Evolutionary conservation across 805 yeast species (phyloP), one percentile per base, ranked within the genome.

Genomic region (Torulaspora delbrueckii): DNA sequence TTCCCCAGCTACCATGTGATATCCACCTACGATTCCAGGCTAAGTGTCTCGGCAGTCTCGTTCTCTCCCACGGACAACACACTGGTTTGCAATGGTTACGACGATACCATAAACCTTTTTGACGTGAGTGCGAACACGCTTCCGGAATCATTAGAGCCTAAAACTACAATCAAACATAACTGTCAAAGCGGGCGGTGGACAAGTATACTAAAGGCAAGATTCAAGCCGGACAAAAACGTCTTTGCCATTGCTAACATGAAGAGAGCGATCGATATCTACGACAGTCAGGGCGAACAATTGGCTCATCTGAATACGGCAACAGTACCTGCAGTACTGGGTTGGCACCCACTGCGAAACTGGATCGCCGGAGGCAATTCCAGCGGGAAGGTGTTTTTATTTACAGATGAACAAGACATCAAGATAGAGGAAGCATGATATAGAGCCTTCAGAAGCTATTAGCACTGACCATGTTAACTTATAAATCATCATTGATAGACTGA

Each of bases 131-230:
- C 35, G 2, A 45, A 41, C 32, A 37, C 46, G 1, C 37, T 61
- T 9, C 47, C 56, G 10, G 54, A 54, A 7, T 76, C 74, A 42
- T 55, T 88, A 27, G 62, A 57, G n/a, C 95, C 96, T 0, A 59
- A 73, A 24, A 74, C 78, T 23, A 78, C 79, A 8, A 72, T 91
- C 40, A 78, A 77, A 45, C 99, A 93, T 62, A 93, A 93, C 59
- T 93, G 99, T 68, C 96, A 91, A 65, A 85, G 96, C 0, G 99
- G 99, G 0, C 73, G 96, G 53, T 91, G 99, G 99, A 96, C 93
- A 0, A 82, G 96, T 1, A 91, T 91, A 38, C 69, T 91, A 46
- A 88, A 91, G 56, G 81, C 96, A 0, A 76, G 81, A 58, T 91
- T 97, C 95, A 97, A 93, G 50, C 63, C 67, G 2, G 67, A 74